Conservation (phyloP, 306 rosid species). For the Prunus dulcis region DNA sequence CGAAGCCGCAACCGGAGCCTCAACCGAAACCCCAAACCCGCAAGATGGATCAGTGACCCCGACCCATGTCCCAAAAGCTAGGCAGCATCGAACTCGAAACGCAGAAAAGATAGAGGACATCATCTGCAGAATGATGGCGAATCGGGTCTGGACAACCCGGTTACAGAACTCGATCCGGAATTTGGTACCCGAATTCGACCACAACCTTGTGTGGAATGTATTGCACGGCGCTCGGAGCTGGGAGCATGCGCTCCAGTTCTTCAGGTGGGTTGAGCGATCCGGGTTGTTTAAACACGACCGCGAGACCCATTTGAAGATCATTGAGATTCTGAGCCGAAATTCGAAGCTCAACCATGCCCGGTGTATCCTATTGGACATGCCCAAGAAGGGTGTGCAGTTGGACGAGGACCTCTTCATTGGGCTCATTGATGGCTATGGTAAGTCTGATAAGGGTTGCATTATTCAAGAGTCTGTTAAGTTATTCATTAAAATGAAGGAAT, state of each 20-base stretch:
- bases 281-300: slow-evolving; percentile 64
- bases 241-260: slow-evolving; percentile 80
- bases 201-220: slow-evolving; percentile 65
- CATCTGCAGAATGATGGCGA: slow-evolving; percentile 72
- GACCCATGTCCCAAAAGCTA: slow-evolving; percentile 35
- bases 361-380: slow-evolving; percentile 64
- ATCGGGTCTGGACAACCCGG: slow-evolving; percentile 93
- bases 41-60: slow-evolving; percentile 2
- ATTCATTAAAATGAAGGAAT: slow-evolving; percentile 69
- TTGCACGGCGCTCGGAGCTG: slow-evolving; percentile 56
- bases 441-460: slow-evolving; percentile 69
- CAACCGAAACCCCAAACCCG: slow-evolving; percentile 3
- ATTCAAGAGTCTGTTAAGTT: slow-evolving; percentile 87
- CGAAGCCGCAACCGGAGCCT: background rate
- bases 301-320: slow-evolving; percentile 68
- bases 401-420: slow-evolving; percentile 68
- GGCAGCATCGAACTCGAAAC: slow-evolving; percentile 20
- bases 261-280: slow-evolving; percentile 84
- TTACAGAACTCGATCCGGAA: slow-evolving; percentile 73
- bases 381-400: slow-evolving; percentile 42
- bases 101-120: slow-evolving; percentile 50
- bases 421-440: slow-evolving; percentile 72
- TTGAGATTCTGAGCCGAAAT: slow-evolving; percentile 67
- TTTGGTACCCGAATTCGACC: slow-evolving; percentile 61
- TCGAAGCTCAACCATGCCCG: slow-evolving; percentile 85